Percentiles rank a stretch among this genome's conserved stretches.
Conservation (phyloP, 164 flowering plant species). For the Magnolia officinalis region DNA sequence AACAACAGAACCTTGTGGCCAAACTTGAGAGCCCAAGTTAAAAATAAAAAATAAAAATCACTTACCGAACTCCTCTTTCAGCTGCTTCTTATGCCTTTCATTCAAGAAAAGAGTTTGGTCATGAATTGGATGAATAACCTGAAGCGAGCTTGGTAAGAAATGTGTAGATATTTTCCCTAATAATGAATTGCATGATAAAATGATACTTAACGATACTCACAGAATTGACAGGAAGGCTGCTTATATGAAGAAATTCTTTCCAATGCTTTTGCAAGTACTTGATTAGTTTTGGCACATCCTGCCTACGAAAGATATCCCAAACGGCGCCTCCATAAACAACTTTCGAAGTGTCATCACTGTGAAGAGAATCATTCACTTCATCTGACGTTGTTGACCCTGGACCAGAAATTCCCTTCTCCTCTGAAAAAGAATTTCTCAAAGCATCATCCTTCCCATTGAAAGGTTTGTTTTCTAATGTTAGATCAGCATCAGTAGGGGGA, state of each 20-base stretch:
- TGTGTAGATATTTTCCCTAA: not conserved
- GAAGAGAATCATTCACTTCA: constrained; percentile 4
- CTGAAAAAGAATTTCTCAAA: constrained; percentile 13
- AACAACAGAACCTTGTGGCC: not conserved
- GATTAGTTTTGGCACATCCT: constrained; percentile 66
- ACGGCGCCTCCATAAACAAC: constrained; percentile 59
- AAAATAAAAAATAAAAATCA: not conserved
- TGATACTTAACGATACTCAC: constrained; percentile 30
- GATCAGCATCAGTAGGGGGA: constrained; percentile 1
- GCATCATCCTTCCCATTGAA: constrained; percentile 1
- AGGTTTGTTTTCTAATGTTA: constrained; percentile 2
- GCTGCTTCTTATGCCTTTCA: constrained; percentile 56
- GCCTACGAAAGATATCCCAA: constrained; percentile 86
- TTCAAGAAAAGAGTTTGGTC: constrained; percentile 68
- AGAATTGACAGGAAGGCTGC: constrained; percentile 43
- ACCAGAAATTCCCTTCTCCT: constrained; percentile 4
- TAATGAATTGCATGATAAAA: not conserved
- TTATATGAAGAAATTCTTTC: constrained; percentile 57
- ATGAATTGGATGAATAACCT: constrained; percentile 83
- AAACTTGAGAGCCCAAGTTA: no score
- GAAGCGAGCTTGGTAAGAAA: constrained; percentile 18
- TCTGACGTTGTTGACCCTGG: constrained; percentile 5
- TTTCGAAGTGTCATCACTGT: constrained; percentile 10
- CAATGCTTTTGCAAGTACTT: constrained; percentile 55
- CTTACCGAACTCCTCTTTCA: constrained; percentile 77